Evolutionary conservation across 352 stramenopile species (phyloP), one percentile per base, ranked within the genome.

Genomic region (Phytopythium aichiense): DNA sequence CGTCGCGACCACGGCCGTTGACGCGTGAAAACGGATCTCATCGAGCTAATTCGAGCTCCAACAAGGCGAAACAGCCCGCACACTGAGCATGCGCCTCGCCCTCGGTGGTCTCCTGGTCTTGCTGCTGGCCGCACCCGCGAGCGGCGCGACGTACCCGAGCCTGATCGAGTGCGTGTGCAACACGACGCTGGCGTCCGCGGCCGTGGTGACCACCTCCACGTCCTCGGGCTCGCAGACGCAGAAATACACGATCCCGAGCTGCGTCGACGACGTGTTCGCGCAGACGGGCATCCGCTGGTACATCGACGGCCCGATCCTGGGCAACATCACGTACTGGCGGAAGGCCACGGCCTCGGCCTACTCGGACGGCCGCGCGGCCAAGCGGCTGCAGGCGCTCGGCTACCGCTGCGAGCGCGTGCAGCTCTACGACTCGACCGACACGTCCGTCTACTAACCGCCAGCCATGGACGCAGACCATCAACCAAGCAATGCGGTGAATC

Each of bases 231-330:
- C 70, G 9, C 76, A 89, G 58, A 71, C 69, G 1, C 75, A 81
- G 37, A 81, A 84, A 71, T 85, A 75, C 64, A 66, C 76, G 7
- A 40, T 89, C 16, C 76, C 83, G 4, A 81, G 71, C 59, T 92
- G 86, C 64, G 64, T 92, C n/a, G 68, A 84, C 33, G 86, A 94
- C 65, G 81, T 92, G n/a, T 94, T 94, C 42, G 83, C 81, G 18
- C 72, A 81, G 62, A 87, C 81, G 1, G 86, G 84, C 46, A 87
- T 95, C 59, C 82, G 86, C 64, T 95, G 82, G 82, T 91, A 91
- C 67, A 72, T 87, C 46, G 76, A 92, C 62, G 84, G 86, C 1
- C 84, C 86, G 1, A 28, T 92, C 23, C 58, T 74, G 33, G 61
- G 75, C 58, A 71, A 61, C 38, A 63, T 89, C 54, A 86, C 64